These are phyloP conservation scores for Aulographum hederae DNA, from an alignment of 2,329 filamentous ascomycete species.

Conservation along the genomic window DNA sequence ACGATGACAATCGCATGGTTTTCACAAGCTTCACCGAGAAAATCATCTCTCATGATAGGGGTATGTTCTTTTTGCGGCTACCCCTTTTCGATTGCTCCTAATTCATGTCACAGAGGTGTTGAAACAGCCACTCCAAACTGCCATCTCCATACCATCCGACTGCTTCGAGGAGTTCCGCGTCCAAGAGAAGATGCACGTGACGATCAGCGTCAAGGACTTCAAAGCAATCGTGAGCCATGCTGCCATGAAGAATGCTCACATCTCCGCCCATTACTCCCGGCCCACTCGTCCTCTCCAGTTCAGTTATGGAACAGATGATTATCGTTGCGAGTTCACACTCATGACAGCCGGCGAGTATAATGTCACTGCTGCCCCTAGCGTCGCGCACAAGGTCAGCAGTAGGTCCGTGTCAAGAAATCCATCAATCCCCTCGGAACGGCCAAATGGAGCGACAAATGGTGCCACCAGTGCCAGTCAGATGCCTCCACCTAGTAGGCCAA, in stretches of 20 bases:
- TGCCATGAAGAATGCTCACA: slow-evolving; percentile 36
- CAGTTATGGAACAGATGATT: slow-evolving; percentile 47
- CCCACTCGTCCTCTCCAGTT: slow-evolving; percentile 57
- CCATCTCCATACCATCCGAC: slow-evolving; percentile 56
- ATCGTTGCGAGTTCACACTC: slow-evolving; percentile 59
- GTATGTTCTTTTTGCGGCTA: slow-evolving; percentile 15
- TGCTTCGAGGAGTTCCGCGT: slow-evolving; percentile 62
- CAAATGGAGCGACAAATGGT: slow-evolving; percentile 1
- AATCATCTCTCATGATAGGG: slow-evolving; percentile 43
- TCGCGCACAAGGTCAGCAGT: slow-evolving; percentile 20
- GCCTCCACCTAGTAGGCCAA: background rate
- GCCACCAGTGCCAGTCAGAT: too few relatives aligned
- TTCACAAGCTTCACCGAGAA: slow-evolving; percentile 75
- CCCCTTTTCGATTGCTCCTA: slow-evolving; percentile 4
- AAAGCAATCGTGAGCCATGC: slow-evolving; percentile 63
- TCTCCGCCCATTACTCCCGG: slow-evolving; percentile 45
- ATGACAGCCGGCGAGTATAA: slow-evolving; percentile 58
- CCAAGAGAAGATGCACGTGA: slow-evolving; percentile 58
- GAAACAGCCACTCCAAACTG: slow-evolving; percentile 65
- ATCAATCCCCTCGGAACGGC: slow-evolving; percentile 11
- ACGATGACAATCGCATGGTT: slow-evolving; percentile 48
- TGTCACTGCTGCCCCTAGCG: slow-evolving; percentile 14
- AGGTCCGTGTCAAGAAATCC: slow-evolving; percentile 17
- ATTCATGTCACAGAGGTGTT: slow-evolving; percentile 40
- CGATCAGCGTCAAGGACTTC: slow-evolving; percentile 71